Base-by-base conservation (phyloP, 1,139 yeast species). In the Scheffersomyces illinoinensis region DNA sequence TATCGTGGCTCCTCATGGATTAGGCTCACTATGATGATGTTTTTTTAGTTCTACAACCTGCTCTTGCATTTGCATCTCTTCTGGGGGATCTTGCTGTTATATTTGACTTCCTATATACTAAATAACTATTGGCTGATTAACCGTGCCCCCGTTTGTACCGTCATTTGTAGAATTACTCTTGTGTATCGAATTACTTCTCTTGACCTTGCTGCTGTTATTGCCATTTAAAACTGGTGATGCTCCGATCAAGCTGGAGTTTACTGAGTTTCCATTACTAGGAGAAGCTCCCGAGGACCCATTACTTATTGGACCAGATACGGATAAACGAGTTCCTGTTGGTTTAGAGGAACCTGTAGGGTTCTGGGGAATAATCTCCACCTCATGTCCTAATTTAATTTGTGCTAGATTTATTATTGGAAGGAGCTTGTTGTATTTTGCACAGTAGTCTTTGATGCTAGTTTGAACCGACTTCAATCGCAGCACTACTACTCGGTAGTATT, bases 361-460 rank as follows among this genome's bases (percentile, higher is more conserved):
- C 39, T 57, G 64, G 20, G 76, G 74, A 39, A 71, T 68, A 3
- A 68, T 71, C 62, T 81, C 85, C 33, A 76, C 83, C 51, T 80
- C 84, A 58, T 79, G 80, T 1, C 84, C 85, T 57, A 81, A 70
- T 60, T 80, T 82, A 50, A 82, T 77, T 65, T 84, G 87, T 0
- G 86, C 78, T 62, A 82, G 75, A 61, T 83, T 78, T 52, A 85
- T 81, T 48, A 84, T 76, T 2, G 87, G 87, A 3, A 82, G 69
- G 20, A 83, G 68, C 61, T 78, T 74, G 59, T 78, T 80, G 64
- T 83, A 84, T 58, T 81, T 76, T 4, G 66, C 71, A 62, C 83
- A 78, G 59, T 83, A 84, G 7, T 76, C 79, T 52, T 74, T 75
- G 48, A 83, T 81, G 57, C 76, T 74, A 17, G 61, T 64, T 61